phyloP scores from a whole-genome alignment of 371 early-diverging fungal species.

The Mortierella sp. region DNA sequence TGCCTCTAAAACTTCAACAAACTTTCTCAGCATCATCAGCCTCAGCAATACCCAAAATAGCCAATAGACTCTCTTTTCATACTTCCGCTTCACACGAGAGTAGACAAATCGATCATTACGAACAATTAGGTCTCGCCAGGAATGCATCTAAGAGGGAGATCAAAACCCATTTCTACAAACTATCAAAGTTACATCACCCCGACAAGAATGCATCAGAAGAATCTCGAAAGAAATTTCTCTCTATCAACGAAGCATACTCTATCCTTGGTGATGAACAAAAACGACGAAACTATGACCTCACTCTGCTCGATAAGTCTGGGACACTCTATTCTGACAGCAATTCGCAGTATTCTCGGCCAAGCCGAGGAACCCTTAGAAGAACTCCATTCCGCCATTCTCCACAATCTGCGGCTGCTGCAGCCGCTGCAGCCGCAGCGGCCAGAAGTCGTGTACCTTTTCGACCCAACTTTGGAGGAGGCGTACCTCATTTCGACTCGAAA shows the following conservation, averaged over 20 bases:
- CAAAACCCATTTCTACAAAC: conserved; percentile 84
- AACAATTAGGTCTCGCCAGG: conserved; percentile 64
- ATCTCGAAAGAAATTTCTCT: conserved; percentile 78
- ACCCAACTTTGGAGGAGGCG: conserved; percentile 12
- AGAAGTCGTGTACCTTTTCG: conserved; percentile 15
- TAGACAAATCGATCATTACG: conserved; percentile 61
- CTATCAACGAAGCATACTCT: conserved; percentile 91
- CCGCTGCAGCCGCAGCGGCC: conserved; percentile 28
- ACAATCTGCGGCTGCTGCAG: conserved; percentile 51
- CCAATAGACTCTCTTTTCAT: conserved; percentile 13
- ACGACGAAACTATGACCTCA: conserved; percentile 83
- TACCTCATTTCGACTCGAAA: conserved; percentile 44
- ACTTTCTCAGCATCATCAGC: background rate
- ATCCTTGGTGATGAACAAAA: conserved; percentile 78
- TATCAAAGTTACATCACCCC: conserved; percentile 91
- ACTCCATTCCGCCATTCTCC: conserved; percentile 54
- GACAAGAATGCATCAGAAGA: conserved; percentile 82
- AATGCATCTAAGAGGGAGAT: conserved; percentile 74
- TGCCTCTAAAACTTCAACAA: background rate
- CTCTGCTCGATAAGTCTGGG: conserved; percentile 40
- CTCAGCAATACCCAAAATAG: background rate
- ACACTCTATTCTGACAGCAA: conserved; percentile 28
- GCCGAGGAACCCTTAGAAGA: conserved; percentile 38
- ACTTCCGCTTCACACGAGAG: conserved; percentile 10
- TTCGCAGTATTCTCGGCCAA: conserved; percentile 11